Percentiles rank a stretch among this genome's conserved stretches.
Evolutionary conservation across 2,329 filamentous ascomycete genomes (phyloP).

Genomic region (Rachicladosporium sp.): DNA sequence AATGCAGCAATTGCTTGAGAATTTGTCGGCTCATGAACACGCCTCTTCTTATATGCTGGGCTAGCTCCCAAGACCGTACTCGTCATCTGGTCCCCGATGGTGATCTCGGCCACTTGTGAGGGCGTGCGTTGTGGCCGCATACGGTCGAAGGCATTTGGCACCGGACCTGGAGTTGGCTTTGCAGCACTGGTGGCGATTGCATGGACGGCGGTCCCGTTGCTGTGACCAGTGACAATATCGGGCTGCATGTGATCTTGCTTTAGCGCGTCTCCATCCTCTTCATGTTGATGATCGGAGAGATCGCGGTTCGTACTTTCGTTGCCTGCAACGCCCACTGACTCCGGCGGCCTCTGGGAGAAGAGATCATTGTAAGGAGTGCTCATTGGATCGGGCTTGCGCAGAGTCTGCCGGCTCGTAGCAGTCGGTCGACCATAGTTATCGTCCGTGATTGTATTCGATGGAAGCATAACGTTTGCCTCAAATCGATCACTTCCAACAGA

Average conservation of each 20-base stretch:
- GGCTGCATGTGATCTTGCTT: no score
- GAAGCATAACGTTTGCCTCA: no score
- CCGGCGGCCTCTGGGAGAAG: slow-evolving; percentile 15
- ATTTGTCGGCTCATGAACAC: slow-evolving; percentile 29
- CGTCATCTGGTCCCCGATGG: slow-evolving; percentile 56
- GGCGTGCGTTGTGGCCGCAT: slow-evolving; percentile 52
- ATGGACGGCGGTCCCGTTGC: slow-evolving; percentile 7
- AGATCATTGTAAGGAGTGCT: slow-evolving; percentile 15
- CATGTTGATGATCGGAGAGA: no score
- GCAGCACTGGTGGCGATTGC: slow-evolving; percentile 18
- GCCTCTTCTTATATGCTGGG: slow-evolving; percentile 34
- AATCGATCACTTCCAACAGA: no score
- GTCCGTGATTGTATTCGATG: no score
- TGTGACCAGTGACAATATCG: no score
- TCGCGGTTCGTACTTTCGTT: background rate
- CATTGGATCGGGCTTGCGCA: slow-evolving; percentile 14
- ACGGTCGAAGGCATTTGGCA: slow-evolving; percentile 51
- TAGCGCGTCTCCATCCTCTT: no score
- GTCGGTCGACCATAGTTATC: no score
- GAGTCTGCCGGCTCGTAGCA: slow-evolving; percentile 4
- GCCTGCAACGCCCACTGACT: background rate
- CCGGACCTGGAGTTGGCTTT: slow-evolving; percentile 30
- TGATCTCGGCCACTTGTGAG: slow-evolving; percentile 59
- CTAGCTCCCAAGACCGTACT: slow-evolving; percentile 48
- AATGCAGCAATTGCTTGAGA: slow-evolving; percentile 34